Evolutionary conservation across 305 asterid species (phyloP).

Genomic region (Rubia tinctorum): DNA sequence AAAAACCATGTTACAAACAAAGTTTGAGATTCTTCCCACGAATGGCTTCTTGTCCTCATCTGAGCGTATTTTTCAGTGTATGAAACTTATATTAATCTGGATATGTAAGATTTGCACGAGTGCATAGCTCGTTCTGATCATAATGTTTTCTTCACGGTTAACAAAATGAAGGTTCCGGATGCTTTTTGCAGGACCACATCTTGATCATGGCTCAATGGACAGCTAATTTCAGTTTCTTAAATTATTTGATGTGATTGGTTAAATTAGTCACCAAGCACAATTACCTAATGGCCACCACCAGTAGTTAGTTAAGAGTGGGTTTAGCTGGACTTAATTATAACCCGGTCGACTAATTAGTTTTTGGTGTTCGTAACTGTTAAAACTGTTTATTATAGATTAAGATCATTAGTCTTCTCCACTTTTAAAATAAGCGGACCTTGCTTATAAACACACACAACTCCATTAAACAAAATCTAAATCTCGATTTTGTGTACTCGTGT

Average conservation of each 20-base stretch:
- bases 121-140: conserved; percentile 15
- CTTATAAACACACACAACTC: no score
- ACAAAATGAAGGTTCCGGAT: conserved; percentile 8
- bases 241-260: not conserved
- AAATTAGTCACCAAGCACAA: not conserved
- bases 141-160: not conserved
- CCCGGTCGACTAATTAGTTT: no score
- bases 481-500: no score
- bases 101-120: conserved; percentile 14
- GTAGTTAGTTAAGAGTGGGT: not conserved
- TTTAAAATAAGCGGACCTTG: no score
- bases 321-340: no score
- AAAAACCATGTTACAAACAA: not conserved
- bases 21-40: conserved; percentile 8
- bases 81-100: not conserved
- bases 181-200: no score
- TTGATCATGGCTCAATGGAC: conserved; percentile 3
- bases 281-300: not conserved
- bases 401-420: no score
- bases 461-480: no score
- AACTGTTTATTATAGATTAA: no score
- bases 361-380: no score
- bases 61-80: not conserved
- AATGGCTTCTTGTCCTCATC: conserved; percentile 15
- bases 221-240: conserved; percentile 1